Percentiles rank a stretch among this genome's conserved stretches.
These are phyloP conservation scores for Vachellia pachyceras DNA, from an alignment of 306 rosid genomes.

Conservation along the genomic window DNA sequence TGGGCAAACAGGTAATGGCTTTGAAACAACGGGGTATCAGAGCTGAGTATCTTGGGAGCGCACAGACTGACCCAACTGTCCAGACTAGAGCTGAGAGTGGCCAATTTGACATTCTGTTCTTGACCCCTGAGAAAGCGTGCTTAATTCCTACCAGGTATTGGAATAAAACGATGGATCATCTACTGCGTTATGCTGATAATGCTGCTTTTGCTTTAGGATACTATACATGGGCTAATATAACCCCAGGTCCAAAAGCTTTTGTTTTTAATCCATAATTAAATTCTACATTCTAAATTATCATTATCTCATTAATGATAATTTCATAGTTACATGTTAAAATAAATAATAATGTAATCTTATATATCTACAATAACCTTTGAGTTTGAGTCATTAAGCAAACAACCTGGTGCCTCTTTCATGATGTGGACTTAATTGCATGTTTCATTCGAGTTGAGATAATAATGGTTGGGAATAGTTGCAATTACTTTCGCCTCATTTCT, in stretches of 20 bases:
- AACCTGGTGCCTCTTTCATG: constrained; percentile 22
- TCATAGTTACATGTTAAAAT: not conserved
- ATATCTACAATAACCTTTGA: constrained; percentile 18
- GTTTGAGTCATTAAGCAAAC: constrained; percentile 4
- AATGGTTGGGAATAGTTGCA: not conserved
- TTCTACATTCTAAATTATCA: not conserved
- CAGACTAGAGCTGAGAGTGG: constrained; percentile 81
- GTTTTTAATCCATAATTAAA: not conserved
- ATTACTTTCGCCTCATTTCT: constrained; percentile 31
- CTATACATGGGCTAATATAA: not conserved
- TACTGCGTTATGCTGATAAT: not conserved
- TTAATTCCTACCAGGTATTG: constrained; percentile 68
- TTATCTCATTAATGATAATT: not conserved
- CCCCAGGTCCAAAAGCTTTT: not conserved
- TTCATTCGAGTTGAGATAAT: constrained; percentile 32
- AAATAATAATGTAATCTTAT: not conserved
- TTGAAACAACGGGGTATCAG: constrained; percentile 81
- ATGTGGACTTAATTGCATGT: constrained; percentile 17
- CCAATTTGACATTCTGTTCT: constrained; percentile 74
- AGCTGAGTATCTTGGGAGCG: constrained; percentile 86
- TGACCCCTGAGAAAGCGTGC: constrained; percentile 97
- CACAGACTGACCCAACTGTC: constrained; percentile 73
- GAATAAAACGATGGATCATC: constrained; percentile 14
- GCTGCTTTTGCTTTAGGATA: not conserved
- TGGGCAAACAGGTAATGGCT: constrained; percentile 80